Percentiles rank a stretch among this genome's conserved stretches.
phyloP scores from a whole-genome alignment of 2,329 filamentous ascomycete genomes.

The Dothistroma septosporum region DNA sequence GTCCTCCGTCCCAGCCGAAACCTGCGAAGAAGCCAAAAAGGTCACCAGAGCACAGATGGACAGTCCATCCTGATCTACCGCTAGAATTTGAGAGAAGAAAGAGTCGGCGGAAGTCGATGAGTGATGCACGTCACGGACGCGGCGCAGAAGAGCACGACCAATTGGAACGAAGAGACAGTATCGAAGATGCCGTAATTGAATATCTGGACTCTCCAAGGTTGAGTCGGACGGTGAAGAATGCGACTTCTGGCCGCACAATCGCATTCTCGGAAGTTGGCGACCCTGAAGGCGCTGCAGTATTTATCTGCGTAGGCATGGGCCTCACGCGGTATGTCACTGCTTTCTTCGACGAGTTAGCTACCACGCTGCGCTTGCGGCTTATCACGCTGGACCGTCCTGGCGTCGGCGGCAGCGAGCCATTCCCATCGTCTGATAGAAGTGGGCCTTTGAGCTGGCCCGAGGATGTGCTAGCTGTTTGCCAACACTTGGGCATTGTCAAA shows the following conservation, averaged over 20 bases:
- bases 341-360: constrained; percentile 92
- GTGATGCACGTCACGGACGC: constrained; percentile 35
- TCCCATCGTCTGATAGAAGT: constrained; percentile 74
- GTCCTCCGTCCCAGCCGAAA: constrained; percentile 2
- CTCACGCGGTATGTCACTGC: constrained; percentile 92
- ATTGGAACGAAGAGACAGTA: constrained; percentile 66
- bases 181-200: constrained; percentile 80
- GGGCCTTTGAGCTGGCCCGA: constrained; percentile 84
- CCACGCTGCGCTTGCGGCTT: constrained; percentile 79
- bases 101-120: constrained; percentile 33
- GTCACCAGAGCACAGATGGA: constrained; percentile 20
- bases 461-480: constrained; percentile 91
- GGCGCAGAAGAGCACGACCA: constrained; percentile 36
- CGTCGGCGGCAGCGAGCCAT: constrained; percentile 84
- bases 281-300: constrained; percentile 82
- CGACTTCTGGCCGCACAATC: constrained; percentile 79
- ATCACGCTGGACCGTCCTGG: constrained; percentile 94
- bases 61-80: constrained; percentile 29
- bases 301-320: constrained; percentile 97
- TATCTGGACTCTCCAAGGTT: constrained; percentile 80
- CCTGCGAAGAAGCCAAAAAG: constrained; percentile 17
- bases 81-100: constrained; percentile 26
- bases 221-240: constrained; percentile 82
- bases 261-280: constrained; percentile 97
- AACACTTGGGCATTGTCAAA: constrained; percentile 84